Evolutionary conservation across 2,329 filamentous ascomycete species (phyloP).

Genomic region (Eutypa lata): DNA sequence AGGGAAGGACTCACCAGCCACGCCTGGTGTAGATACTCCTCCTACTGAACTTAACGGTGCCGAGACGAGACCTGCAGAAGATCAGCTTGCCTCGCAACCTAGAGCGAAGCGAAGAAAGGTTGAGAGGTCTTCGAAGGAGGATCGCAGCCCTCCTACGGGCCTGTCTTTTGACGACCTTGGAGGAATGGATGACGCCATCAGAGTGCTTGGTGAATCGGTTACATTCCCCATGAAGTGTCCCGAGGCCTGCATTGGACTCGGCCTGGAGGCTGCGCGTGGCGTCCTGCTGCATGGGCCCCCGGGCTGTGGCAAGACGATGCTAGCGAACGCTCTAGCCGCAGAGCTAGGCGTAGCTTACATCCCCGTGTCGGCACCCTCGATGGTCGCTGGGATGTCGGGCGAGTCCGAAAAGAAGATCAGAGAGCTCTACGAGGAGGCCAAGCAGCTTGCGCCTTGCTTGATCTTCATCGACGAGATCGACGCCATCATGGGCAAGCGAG

Average conservation of each 20-base stretch:
- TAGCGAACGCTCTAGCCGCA: constrained; percentile 76
- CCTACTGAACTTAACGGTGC: constrained; percentile 24
- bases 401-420: constrained; percentile 85
- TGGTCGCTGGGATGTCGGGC: constrained; percentile 84
- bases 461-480: constrained; percentile 94
- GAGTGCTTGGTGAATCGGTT: constrained; percentile 66
- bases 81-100: constrained; percentile 63
- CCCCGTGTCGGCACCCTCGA: constrained; percentile 74
- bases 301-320: constrained; percentile 82
- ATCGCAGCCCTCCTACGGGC: constrained; percentile 64
- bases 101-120: constrained; percentile 63
- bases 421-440: constrained; percentile 85
- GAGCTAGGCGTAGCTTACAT: constrained; percentile 75
- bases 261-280: constrained; percentile 68
- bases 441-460: constrained; percentile 79
- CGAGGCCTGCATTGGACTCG: constrained; percentile 61
- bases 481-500: constrained; percentile 81
- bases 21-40: constrained; percentile 14
- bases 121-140: constrained; percentile 43
- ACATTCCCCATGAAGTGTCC: constrained; percentile 70
- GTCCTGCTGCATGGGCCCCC: constrained; percentile 80
- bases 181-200: constrained; percentile 70
- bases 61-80: constrained; percentile 34
- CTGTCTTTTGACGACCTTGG: constrained; percentile 70
- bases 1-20: background rate